Evolutionary conservation across 208 protist species (phyloP).

Genomic region (Leishmania turanica): DNA sequence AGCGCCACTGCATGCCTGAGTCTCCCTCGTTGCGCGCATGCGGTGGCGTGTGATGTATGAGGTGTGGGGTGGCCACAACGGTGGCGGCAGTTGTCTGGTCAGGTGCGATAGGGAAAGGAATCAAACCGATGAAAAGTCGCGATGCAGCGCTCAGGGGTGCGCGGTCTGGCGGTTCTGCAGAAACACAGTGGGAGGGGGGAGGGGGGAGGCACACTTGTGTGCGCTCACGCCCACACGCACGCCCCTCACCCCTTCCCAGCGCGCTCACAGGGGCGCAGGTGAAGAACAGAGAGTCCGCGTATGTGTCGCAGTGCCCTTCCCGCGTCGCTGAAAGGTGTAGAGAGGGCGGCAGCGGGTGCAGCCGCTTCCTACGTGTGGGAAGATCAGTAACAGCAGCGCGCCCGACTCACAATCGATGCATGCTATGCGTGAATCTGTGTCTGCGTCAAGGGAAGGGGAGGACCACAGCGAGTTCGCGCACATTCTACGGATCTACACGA

Average conservation of each 20-base stretch:
- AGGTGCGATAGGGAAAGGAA: background rate
- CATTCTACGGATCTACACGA: background rate
- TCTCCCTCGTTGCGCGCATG: background rate
- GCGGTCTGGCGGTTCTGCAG: background rate
- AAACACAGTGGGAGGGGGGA: background rate
- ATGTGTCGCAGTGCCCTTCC: conserved; percentile 5
- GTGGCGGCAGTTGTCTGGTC: background rate
- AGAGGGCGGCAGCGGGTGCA: background rate
- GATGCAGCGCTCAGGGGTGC: background rate
- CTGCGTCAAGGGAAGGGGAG: background rate
- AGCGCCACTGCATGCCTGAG: background rate
- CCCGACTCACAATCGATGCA: conserved; percentile 1
- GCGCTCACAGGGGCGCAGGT: background rate
- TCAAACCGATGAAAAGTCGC: background rate
- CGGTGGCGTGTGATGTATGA: background rate
- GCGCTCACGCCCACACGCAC: background rate
- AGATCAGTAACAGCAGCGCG: background rate
- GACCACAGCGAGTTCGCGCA: background rate
- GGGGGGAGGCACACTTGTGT: background rate
- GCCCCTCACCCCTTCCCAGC: background rate
- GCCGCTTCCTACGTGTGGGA: background rate
- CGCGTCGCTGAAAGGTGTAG: background rate
- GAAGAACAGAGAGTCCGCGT: background rate
- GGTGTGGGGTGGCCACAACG: background rate
- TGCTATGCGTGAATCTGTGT: background rate